Evolutionary conservation across 805 yeast genomes (phyloP), one percentile per base, ranked within the genome.

Genomic region (Lipomyces lipofer): DNA sequence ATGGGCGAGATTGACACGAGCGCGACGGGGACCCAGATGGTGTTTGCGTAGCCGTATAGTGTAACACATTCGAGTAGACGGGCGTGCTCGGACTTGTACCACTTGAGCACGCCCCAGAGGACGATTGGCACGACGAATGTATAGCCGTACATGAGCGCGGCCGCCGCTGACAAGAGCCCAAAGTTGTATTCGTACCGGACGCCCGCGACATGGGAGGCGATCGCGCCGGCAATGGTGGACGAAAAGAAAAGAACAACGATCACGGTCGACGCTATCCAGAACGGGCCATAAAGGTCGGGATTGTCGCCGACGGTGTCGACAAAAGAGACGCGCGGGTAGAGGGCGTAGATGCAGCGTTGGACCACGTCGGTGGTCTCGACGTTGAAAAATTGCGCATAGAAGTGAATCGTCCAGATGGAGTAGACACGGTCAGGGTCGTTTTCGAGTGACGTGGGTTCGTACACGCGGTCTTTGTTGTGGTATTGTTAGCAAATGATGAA

Each of bases 241-340:
- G 90, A 78, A 54, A 89, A 83, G 71, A 90, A 90, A 67, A 88
- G 75, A 29, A 84, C 73, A 60, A 87, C 81, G 0, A 88, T 81
- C 47, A 88, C 80, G 0, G 96, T 85, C 0, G 90, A 89, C 10
- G 92, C 86, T 42, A 91, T 83, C 98, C 98, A 91, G 17, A 89
- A 74, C 6, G 95, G 86, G 0, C 97, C 97, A 68, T 89, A 92
- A 49, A 91, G 71, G 65, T 91, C 98, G 2, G 85, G 81, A 13
- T 75, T 74, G 36, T 75, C 75, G 43, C 75, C 74, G 62, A 74
- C 61, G 58, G 70, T 75, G 30, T 69, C 74, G 6, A 64, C 66
- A 15, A 64, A 62, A 25, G 65, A 63, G 13, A 69, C 66, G 58
- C 60, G 70, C 64, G 91, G 86, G 62, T 86, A 84, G 38, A 84